These are phyloP conservation scores for Hanseniaspora hatyaiensis DNA, from an alignment of 805 yeast species.

Conservation along the genomic window DNA sequence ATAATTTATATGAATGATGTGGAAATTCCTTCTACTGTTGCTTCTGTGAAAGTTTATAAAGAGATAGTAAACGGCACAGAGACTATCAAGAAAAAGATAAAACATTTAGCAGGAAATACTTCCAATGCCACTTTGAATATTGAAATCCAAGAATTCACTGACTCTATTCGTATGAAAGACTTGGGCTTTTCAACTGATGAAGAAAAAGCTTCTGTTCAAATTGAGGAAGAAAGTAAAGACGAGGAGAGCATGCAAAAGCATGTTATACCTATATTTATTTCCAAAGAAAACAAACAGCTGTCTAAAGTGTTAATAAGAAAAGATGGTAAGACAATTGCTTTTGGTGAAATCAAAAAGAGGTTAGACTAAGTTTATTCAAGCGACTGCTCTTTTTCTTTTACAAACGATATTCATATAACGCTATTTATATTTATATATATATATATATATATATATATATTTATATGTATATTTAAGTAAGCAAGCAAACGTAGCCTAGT, in stretches of 20 bases:
- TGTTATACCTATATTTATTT: slow-evolving; percentile 82
- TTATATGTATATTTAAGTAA: too few relatives aligned
- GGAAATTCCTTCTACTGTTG: slow-evolving; percentile 41
- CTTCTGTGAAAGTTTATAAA: slow-evolving; percentile 43
- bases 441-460: slow-evolving; percentile 2
- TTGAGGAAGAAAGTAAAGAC: neutral
- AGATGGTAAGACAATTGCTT: slow-evolving; percentile 94
- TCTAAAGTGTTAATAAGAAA: slow-evolving; percentile 96
- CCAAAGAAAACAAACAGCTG: slow-evolving; percentile 75
- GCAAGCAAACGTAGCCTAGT: slow-evolving; percentile 23
- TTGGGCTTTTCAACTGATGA: slow-evolving; percentile 50
- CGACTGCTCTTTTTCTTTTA: neutral
- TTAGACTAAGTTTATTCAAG: slow-evolving; percentile 10
- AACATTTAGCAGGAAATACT: slow-evolving; percentile 72
- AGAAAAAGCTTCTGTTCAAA: neutral
- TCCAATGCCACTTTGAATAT: slow-evolving; percentile 94
- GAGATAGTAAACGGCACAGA: slow-evolving; percentile 62
- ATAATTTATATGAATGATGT: slow-evolving; percentile 66
- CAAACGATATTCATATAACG: neutral
- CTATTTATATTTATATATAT: slow-evolving; percentile 15
- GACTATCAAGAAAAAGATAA: slow-evolving; percentile 79
- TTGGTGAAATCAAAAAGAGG: slow-evolving; percentile 73
- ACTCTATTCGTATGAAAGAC: slow-evolving; percentile 4
- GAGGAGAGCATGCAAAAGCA: slow-evolving; percentile 30
- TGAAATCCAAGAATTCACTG: slow-evolving; percentile 83